Base-by-base conservation (phyloP, 257 asterid species). In the Ligustrum vulgare region DNA sequence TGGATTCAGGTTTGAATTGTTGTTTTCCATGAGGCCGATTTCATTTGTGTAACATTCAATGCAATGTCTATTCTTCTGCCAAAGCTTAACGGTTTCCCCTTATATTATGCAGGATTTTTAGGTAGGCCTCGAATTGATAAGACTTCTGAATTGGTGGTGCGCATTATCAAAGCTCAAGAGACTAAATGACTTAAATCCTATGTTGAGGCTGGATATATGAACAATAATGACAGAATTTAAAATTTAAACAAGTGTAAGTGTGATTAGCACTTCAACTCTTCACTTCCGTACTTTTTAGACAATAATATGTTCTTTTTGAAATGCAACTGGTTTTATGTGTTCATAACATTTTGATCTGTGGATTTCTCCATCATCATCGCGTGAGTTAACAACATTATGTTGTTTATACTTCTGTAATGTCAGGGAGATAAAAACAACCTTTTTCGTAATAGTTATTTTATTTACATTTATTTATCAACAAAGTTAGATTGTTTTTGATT, bases 201-300 rank as follows among this genome's bases (percentile, higher is more conserved):
- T 63, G 70, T 91, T 64, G 86, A 86, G 74, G 92, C 96, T 72
- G 96, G 95, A 80, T 87, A 88, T 67, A 8, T 78, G 65, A 87
- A 88, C 72, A 47, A 41, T 34, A 80, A 81, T 72, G 97, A 90
- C 73, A 75, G 83, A 39, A 70, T 80, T 62, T 90, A 85, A 31
- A 82, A 76, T 73, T 80, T 83, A 71, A 85, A 81, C 85, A 89
- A 89, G 89, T 91, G 98, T 93, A 86, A 87, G 97, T 75, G 72
- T 78, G 36, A 15, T 54, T 47, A 9, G 8, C 64, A 34, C 51
- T 70, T 63, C 32, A 23, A 9, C 35, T 60, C 37, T 65, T 79
- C 28, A 20, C 45, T 60, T 54, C 8, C 20, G 31, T 5, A 45
- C 23, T 45, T 67, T 23, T 76, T 45, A 69, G 22, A 10, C 34